Evolutionary conservation across 2,329 filamentous ascomycete species (phyloP), one percentile per base, ranked within the genome.

Genomic region (Lasiodiplodia citricola): DNA sequence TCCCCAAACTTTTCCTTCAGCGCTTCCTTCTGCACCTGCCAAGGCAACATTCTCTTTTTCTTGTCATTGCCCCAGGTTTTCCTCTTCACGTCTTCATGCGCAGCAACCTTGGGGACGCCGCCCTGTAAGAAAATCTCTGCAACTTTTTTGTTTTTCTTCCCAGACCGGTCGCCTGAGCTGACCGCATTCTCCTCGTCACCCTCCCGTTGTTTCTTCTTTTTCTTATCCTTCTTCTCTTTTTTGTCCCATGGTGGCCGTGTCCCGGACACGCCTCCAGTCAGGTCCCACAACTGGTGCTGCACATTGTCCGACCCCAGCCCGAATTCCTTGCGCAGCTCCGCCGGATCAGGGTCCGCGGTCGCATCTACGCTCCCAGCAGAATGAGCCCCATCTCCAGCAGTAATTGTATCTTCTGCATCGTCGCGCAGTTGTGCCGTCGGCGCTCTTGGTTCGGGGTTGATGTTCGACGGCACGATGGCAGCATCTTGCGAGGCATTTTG

Each of bases 1-100:
- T 90, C 87, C 1, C 88, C 88, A 72, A 97, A 96, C 76, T 98
- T 99, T 70, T 87, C 80, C 74, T 90, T 87, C 44, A 96, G 80
- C 0, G 89, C 91, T 1, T 82, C 83, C 78, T 97, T 97, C 72
- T 97, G 91, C 16, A 87, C 78, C 77, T 88, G 86, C 96, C 96
- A 98, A 3, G 75, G 70, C 71, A 90, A 86, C 18, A 72, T 74
- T 38, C 74, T 23, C 57, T 47, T 62, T 6, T 31, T 31, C 23
- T 21, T 47, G 50, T 25, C 25, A n/a, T 56, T 35, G 14, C 31
- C 14, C 14, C 10, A n/a, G 5, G 18, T 14, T 4, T 38, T 51
- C 37, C 35, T 47, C n/a, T 23, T 21, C 13, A 23, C 16, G 3
- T 47, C 18, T 8, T 47, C 44, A n/a, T 47, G n/a, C 18, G 44